Base-by-base conservation (phyloP, 2,329 filamentous ascomycete genomes). In the Tolypocladium endophyticum region DNA sequence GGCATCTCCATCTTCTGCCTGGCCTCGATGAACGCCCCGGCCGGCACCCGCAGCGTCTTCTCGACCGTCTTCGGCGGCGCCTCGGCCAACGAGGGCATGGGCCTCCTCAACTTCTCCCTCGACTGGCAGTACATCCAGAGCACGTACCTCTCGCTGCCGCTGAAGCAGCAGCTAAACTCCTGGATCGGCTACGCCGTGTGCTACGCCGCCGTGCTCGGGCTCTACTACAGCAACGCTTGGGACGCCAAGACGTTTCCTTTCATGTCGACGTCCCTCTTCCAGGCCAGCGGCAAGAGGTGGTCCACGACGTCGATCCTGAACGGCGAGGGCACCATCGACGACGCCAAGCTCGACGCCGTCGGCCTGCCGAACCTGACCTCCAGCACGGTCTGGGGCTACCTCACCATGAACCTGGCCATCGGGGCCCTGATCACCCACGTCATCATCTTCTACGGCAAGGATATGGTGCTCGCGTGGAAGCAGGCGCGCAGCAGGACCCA, bases 71-170 rank as follows among this genome's bases (percentile, higher is more conserved):
- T 73, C 62, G 79, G 79, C 20, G 79, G 79, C n/a, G 69, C 77
- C 2, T 67, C 66, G 12, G 66, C 67, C 18, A 72, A 72, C 60
- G 67, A 71, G 54, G 70, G 77, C 1, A 66, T 78, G 3, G 77
- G 77, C 1, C 65, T 78, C 6, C 65, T 78, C 7, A 71, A 69
- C 18, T 62, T 76, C 47, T 75, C 70, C 1, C 69, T 79, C 20
- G 77, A 79, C 60, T 78, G 76, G 76, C 71, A 76, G 58, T 78
- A 78, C 61, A 74, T 78, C 56, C 69, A 70, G 4, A 70, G 68
- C 38, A 61, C 65, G 4, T 73, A 62, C 3, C 65, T 77, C 23
- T 76, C 71, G 55, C 60, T 73, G 33, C 75, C 74, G 0, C 64
- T 76, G 1, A 68, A 74, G 36, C 74, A 72, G 30, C 66, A 73